phyloP scores from a whole-genome alignment of 805 yeast genomes.

The Ogataea angusta region DNA sequence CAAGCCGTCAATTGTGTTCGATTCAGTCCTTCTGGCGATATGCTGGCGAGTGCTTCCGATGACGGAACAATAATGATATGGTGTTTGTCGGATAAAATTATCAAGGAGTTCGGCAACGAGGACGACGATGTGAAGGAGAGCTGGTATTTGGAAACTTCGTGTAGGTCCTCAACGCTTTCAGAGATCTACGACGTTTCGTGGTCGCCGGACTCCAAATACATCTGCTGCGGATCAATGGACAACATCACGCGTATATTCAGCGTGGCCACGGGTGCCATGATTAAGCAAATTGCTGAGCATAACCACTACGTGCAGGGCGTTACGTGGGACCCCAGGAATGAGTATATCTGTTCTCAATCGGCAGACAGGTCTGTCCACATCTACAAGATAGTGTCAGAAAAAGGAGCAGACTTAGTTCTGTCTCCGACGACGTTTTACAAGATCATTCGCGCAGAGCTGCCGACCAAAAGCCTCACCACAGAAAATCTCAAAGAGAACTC shows the following conservation, averaged over 20 bases:
- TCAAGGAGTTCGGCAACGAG: slow-evolving; percentile 58
- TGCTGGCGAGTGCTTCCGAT: slow-evolving; percentile 89
- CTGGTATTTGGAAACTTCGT: slow-evolving; percentile 65
- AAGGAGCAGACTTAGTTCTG: slow-evolving; percentile 29
- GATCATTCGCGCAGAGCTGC: slow-evolving; percentile 56
- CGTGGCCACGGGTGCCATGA: slow-evolving; percentile 52
- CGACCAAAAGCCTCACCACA: slow-evolving; percentile 31
- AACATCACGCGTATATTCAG: slow-evolving; percentile 70
- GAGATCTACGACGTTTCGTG: slow-evolving; percentile 91
- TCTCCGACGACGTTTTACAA: slow-evolving; percentile 44
- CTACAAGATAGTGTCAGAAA: slow-evolving; percentile 42
- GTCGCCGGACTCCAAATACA: slow-evolving; percentile 78
- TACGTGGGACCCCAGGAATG: slow-evolving; percentile 86
- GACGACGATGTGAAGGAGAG: slow-evolving; percentile 61
- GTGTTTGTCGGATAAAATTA: slow-evolving; percentile 54
- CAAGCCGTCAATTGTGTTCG: slow-evolving; percentile 93
- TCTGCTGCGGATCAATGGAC: slow-evolving; percentile 92
- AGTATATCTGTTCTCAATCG: slow-evolving; percentile 78
- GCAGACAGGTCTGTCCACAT: slow-evolving; percentile 83
- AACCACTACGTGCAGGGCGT: slow-evolving; percentile 94
- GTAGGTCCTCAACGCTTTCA: slow-evolving; percentile 47
- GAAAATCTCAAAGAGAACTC: slow-evolving; percentile 21
- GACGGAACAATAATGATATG: slow-evolving; percentile 88
- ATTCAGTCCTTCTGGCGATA: slow-evolving; percentile 66
- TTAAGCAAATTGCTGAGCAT: slow-evolving; percentile 67